phyloP scores from a whole-genome alignment of 768 basidiomycete species.

The Termitomyces sp. region DNA sequence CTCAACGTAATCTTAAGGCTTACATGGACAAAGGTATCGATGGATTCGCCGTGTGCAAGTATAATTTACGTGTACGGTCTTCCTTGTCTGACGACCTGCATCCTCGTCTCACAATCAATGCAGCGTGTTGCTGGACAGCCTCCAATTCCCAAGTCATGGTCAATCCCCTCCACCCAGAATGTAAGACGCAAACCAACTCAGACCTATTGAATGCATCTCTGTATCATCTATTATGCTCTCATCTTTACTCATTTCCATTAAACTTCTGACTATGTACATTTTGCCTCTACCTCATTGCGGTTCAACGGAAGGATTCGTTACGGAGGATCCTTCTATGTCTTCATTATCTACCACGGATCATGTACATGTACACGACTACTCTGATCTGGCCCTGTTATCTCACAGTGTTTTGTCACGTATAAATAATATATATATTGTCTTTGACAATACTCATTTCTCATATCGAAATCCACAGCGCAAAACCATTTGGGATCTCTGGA shows the following conservation, averaged over 20 bases:
- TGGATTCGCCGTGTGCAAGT: conserved; percentile 30
- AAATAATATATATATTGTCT: background rate
- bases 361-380: background rate
- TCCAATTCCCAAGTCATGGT: background rate
- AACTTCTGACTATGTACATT: background rate
- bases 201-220: background rate
- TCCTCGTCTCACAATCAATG: background rate
- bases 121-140: conserved; percentile 14
- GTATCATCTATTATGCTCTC: background rate
- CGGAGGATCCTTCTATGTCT: background rate
- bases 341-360: background rate
- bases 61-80: conserved; percentile 23
- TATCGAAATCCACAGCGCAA: no score
- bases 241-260: background rate
- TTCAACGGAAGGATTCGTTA: background rate
- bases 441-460: background rate
- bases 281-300: background rate
- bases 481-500: no score
- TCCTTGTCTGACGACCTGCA: background rate
- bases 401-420: background rate
- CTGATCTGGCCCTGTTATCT: background rate
- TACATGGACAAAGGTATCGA: conserved; percentile 24
- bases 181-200: background rate
- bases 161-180: background rate
- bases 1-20: conserved; percentile 19